phyloP scores from a whole-genome alignment of 179 eudicot species.

The Silene vulgaris region DNA sequence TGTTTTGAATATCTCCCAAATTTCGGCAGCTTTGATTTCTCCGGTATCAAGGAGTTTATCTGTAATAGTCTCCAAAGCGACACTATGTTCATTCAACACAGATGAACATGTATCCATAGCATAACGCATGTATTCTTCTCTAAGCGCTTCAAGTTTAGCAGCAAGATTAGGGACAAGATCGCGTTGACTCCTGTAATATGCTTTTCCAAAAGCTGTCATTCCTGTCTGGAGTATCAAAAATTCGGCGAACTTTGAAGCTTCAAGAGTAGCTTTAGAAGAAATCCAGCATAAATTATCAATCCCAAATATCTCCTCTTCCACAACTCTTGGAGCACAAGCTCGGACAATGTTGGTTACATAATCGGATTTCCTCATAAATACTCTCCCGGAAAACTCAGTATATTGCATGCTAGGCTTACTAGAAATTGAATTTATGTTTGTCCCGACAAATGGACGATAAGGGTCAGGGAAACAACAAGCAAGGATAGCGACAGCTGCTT shows the following conservation, averaged over 20 bases:
- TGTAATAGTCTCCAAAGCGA: conserved; percentile 69
- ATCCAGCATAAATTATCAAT: conserved; percentile 85
- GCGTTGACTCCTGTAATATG: conserved; percentile 56
- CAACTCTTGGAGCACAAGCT: conserved; percentile 93
- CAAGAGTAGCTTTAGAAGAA: conserved; percentile 65
- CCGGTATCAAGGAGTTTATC: conserved; percentile 73
- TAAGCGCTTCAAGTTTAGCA: conserved; percentile 78
- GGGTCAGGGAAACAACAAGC: conserved; percentile 78
- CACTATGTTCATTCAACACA: conserved; percentile 54
- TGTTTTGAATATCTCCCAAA: conserved; percentile 59
- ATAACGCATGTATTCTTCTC: conserved; percentile 85
- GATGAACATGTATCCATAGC: conserved; percentile 62
- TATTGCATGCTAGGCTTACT: conserved; percentile 70
- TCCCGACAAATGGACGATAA: conserved; percentile 72
- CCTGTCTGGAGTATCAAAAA: conserved; percentile 72
- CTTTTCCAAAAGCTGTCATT: conserved; percentile 91
- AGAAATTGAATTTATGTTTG: conserved; percentile 59
- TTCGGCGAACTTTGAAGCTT: conserved; percentile 72
- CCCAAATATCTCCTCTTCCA: conserved; percentile 88
- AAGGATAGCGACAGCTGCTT: conserved; percentile 82
- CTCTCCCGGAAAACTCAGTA: conserved; percentile 50
- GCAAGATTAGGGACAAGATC: conserved; percentile 89
- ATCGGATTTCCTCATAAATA: conserved; percentile 58
- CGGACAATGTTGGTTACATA: conserved; percentile 61
- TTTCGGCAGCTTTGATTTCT: conserved; percentile 61